Percentiles rank a stretch among this genome's conserved stretches.
These are phyloP conservation scores for Pachysandra terminalis DNA, from an alignment of 164 flowering plant genomes.

Conservation along the genomic window DNA sequence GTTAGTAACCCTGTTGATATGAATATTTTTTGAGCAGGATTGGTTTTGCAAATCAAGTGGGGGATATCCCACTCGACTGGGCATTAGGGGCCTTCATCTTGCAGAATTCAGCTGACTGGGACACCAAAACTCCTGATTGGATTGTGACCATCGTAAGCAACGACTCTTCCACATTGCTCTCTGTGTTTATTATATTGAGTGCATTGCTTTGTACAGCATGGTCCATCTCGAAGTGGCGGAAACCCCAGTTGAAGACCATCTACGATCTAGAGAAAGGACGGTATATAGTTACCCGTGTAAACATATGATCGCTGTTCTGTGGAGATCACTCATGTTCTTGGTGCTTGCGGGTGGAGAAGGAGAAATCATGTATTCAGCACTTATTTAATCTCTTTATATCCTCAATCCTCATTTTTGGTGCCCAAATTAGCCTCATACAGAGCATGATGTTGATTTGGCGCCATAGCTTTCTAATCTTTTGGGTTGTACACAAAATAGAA, in stretches of 20 bases:
- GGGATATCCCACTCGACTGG: slow-evolving; percentile 84
- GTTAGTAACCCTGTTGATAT: neutral
- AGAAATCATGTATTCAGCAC: no score
- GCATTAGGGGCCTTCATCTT: slow-evolving; percentile 92
- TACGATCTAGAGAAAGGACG: slow-evolving; percentile 94
- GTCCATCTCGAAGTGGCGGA: slow-evolving; percentile 65
- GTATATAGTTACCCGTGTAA: slow-evolving; percentile 63
- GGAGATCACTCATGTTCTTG: no score
- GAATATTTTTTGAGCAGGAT: slow-evolving; percentile 47
- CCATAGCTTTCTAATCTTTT: no score
- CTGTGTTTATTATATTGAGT: slow-evolving; percentile 35
- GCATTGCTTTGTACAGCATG: slow-evolving; percentile 47
- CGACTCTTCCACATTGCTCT: slow-evolving; percentile 38
- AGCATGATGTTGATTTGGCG: no score
- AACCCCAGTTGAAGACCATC: slow-evolving; percentile 79
- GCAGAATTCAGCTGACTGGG: slow-evolving; percentile 35
- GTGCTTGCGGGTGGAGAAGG: no score
- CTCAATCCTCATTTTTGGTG: no score
- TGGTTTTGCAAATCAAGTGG: slow-evolving; percentile 62
- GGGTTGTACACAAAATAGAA: no score
- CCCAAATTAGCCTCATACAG: no score
- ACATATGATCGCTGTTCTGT: no score
- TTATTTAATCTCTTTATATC: no score
- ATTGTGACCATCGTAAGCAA: slow-evolving; percentile 25
- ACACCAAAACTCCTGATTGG: slow-evolving; percentile 30